Percentiles rank a stretch among this genome's conserved stretches.
These are phyloP conservation scores for Diaporthe ilicicola DNA, from an alignment of 2,329 filamentous ascomycete species.

Conservation along the genomic window DNA sequence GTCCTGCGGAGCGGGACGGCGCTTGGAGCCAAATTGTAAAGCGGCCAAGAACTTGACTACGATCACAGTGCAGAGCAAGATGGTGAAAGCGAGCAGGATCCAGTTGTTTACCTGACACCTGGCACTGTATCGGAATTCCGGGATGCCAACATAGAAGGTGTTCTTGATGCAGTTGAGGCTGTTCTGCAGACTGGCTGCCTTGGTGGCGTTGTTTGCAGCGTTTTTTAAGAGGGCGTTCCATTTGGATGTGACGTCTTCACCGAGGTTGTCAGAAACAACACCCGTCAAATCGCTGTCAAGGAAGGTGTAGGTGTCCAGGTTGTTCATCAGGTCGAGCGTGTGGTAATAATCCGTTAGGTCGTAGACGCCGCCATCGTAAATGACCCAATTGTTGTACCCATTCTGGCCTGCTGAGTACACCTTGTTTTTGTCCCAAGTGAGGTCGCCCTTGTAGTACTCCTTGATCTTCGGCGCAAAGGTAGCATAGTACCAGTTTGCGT, in stretches of 20 bases:
- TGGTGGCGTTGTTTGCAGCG: slow-evolving; percentile 59
- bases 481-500: slow-evolving; percentile 79
- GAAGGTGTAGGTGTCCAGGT: slow-evolving; percentile 70
- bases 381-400: slow-evolving; percentile 79
- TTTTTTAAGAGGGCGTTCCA: slow-evolving; percentile 65
- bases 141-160: slow-evolving; percentile 81
- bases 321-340: slow-evolving; percentile 69
- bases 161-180: slow-evolving; percentile 84
- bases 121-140: slow-evolving; percentile 82
- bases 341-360: slow-evolving; percentile 93
- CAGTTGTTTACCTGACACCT: slow-evolving; percentile 91
- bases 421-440: slow-evolving; percentile 73
- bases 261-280: slow-evolving; percentile 78
- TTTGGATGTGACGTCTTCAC: slow-evolving; percentile 76
- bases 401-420: slow-evolving; percentile 73
- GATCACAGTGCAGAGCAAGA: slow-evolving; percentile 83
- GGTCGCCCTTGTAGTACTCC: slow-evolving; percentile 85
- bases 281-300: slow-evolving; percentile 73
- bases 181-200: slow-evolving; percentile 62
- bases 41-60: slow-evolving; percentile 90
- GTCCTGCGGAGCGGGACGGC: slow-evolving; percentile 88
- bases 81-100: slow-evolving; percentile 85
- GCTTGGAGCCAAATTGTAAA: slow-evolving; percentile 91
- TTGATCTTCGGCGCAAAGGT: slow-evolving; percentile 81
- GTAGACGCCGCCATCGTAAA: slow-evolving; percentile 79